A percentile compares a stretch with the other conserved stretches of the same genome.
Evolutionary conservation across 345 rosid species (phyloP).

Genomic region (Citrus hindsii): DNA sequence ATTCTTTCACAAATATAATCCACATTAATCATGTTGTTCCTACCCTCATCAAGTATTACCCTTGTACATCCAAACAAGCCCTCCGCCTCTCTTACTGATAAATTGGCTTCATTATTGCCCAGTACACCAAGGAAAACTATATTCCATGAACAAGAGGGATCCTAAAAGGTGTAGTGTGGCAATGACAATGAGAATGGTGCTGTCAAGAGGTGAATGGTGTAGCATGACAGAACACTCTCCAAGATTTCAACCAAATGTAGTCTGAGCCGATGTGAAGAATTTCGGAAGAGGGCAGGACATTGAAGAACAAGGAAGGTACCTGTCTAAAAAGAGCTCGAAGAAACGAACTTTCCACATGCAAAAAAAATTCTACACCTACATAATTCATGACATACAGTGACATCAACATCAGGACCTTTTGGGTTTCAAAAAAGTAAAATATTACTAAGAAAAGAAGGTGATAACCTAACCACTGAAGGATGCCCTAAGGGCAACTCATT

Average conservation of each 20-base stretch:
- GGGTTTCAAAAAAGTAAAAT: background rate
- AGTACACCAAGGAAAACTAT: background rate
- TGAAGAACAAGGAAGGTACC: slow-evolving; percentile 10
- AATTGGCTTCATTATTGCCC: background rate
- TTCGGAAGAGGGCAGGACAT: background rate
- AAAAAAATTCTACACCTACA: slow-evolving; percentile 21
- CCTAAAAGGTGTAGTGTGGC: background rate
- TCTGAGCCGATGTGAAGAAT: background rate
- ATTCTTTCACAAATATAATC: background rate
- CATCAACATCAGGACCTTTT: slow-evolving; percentile 10
- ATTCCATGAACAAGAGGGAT: background rate
- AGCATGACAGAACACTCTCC: background rate
- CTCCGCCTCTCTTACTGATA: background rate
- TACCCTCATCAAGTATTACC: background rate
- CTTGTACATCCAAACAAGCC: background rate
- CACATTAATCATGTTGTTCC: background rate
- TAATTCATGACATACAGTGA: slow-evolving; percentile 17
- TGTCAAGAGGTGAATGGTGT: background rate
- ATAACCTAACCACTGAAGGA: slow-evolving; percentile 3
- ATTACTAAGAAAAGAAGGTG: background rate
- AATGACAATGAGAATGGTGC: background rate
- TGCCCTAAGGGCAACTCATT: background rate
- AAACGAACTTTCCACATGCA: slow-evolving; percentile 22
- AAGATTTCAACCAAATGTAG: background rate
- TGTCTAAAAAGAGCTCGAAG: slow-evolving; percentile 14